Conservation (phyloP, 2,329 filamentous ascomycete species). For the Tolypocladium nubicola region DNA sequence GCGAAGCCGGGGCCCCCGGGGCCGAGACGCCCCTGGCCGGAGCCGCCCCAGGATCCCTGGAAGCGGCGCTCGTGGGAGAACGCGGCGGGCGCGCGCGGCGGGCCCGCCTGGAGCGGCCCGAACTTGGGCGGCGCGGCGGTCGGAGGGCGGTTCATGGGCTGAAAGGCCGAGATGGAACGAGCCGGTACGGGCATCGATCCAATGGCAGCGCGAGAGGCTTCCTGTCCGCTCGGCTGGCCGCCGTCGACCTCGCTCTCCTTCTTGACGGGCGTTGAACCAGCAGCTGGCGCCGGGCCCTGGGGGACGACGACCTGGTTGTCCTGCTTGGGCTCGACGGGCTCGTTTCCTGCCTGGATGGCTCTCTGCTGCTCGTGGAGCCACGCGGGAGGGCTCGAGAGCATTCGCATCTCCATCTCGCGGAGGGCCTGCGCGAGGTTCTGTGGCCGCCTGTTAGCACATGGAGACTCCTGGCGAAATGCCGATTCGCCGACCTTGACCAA, state of each 20-base stretch:
- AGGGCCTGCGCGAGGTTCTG: not conserved
- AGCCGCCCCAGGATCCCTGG: conserved; percentile 10
- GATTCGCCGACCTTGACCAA: conserved; percentile 18
- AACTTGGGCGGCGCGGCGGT: conserved; percentile 17
- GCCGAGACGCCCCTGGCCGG: conserved; percentile 8
- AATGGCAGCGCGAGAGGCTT: not conserved
- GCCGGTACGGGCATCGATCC: conserved; percentile 1
- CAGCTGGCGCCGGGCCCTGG: not conserved
- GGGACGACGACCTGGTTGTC: not conserved
- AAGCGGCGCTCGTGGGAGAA: conserved; percentile 14
- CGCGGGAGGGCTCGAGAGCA: not conserved
- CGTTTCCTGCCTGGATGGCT: not conserved
- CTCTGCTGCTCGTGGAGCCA: not conserved
- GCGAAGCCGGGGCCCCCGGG: not conserved
- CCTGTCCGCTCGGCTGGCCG: not conserved
- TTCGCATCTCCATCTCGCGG: not conserved
- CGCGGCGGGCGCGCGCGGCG: conserved; percentile 16
- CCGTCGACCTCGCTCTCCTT: conserved; percentile 1
- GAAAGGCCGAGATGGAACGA: conserved; percentile 15
- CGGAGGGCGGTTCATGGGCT: conserved; percentile 8
- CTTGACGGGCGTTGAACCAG: not conserved
- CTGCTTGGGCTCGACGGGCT: not conserved
- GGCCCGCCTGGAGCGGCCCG: conserved; percentile 16
- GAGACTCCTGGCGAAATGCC: conserved; percentile 2
- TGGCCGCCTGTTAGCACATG: not conserved